These are phyloP conservation scores for Trifolium pratense DNA, from an alignment of 306 rosid genomes.

Conservation along the genomic window DNA sequence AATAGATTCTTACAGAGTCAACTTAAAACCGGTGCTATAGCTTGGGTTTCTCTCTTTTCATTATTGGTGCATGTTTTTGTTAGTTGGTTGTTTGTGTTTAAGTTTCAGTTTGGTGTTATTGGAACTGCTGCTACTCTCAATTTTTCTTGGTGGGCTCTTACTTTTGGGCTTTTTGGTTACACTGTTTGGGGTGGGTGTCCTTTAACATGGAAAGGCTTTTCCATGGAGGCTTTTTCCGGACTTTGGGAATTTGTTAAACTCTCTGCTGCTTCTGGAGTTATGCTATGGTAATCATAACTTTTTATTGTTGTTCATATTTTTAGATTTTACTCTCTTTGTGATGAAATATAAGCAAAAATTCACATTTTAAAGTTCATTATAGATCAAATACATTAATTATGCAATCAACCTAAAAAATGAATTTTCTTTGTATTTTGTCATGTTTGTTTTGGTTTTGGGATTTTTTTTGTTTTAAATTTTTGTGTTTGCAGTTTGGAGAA, in stretches of 20 bases:
- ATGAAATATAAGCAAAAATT: no score
- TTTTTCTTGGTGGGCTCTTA: slow-evolving; percentile 70
- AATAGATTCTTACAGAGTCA: slow-evolving; percentile 72
- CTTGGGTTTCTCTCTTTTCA: slow-evolving; percentile 55
- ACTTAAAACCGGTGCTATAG: slow-evolving; percentile 54
- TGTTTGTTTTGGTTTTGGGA: background rate
- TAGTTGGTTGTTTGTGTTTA: slow-evolving; percentile 69
- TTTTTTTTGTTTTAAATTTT: background rate
- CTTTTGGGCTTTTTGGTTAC: slow-evolving; percentile 57
- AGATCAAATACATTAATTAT: no score
- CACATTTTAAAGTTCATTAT: no score
- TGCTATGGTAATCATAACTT: slow-evolving; percentile 80
- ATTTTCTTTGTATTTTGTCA: no score
- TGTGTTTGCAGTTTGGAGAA: slow-evolving; percentile 71
- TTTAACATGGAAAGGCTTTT: slow-evolving; percentile 76
- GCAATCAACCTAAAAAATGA: no score
- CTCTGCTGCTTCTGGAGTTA: slow-evolving; percentile 79
- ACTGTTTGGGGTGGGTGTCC: slow-evolving; percentile 72
- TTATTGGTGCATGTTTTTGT: slow-evolving; percentile 53
- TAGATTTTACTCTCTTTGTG: no score
- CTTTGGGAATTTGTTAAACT: slow-evolving; percentile 79
- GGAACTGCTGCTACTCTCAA: slow-evolving; percentile 63
- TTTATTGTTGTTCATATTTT: no score
- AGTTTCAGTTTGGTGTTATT: slow-evolving; percentile 57
- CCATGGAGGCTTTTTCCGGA: slow-evolving; percentile 73